phyloP scores from a whole-genome alignment of 176 grass and related monocot species.

The Lolium multiflorum region DNA sequence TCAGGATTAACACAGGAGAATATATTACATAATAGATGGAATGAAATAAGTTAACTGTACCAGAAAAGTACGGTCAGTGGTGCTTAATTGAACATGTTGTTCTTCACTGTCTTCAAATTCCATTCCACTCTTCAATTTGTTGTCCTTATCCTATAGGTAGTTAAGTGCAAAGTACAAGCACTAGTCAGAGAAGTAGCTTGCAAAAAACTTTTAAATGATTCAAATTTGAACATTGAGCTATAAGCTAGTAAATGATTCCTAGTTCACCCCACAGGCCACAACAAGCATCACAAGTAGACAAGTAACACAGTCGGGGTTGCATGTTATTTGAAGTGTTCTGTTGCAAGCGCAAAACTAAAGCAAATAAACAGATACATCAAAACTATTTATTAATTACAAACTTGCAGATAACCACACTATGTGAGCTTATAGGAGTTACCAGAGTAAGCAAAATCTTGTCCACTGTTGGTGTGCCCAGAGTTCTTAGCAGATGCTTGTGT shows the following conservation, averaged over 20 bases:
- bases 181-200: conserved; percentile 26
- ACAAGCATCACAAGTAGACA: not conserved
- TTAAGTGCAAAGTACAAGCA: conserved; percentile 37
- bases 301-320: conserved; percentile 9
- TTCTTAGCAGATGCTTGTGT: conserved; percentile 93
- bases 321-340: conserved; percentile 6
- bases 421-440: conserved; percentile 50
- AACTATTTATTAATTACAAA: conserved; percentile 6
- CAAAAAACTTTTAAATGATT: conserved; percentile 31
- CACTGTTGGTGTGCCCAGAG: conserved; percentile 69
- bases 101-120: conserved; percentile 67
- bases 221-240: conserved; percentile 11
- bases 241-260: not conserved
- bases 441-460: conserved; percentile 79
- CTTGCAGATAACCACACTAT: conserved; percentile 18
- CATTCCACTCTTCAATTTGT: conserved; percentile 90
- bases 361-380: not conserved
- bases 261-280: conserved; percentile 10
- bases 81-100: conserved; percentile 53
- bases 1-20: conserved; percentile 4
- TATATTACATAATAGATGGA: conserved; percentile 11
- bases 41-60: conserved; percentile 45
- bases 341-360: conserved; percentile 6
- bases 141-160: conserved; percentile 72
- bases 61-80: conserved; percentile 77